These are phyloP conservation scores for Phytopythium cucurbitacearum DNA, from an alignment of 352 stramenopile genomes.

Conservation along the genomic window DNA sequence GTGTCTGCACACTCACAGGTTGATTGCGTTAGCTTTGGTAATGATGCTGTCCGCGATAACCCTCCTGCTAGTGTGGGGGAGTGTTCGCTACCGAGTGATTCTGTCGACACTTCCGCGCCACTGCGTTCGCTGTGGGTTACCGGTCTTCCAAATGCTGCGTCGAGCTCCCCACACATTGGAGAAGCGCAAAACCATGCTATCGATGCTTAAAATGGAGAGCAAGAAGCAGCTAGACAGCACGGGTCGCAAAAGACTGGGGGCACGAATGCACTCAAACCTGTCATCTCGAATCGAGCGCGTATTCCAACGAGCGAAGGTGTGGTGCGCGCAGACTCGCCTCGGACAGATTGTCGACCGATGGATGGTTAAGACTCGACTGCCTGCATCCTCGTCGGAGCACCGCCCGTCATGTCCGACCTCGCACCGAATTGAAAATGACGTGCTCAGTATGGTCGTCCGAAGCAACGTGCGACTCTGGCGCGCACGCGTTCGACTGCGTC, in stretches of 20 bases:
- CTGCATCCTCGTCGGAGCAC: slow-evolving; percentile 41
- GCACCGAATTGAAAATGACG: slow-evolving; percentile 41
- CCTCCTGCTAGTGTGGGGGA: slow-evolving; percentile 41
- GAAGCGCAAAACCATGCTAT: slow-evolving; percentile 30
- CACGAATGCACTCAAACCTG: slow-evolving; percentile 22
- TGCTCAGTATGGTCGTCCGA: slow-evolving; percentile 55
- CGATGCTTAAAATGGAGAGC: slow-evolving; percentile 37
- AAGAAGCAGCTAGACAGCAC: slow-evolving; percentile 12
- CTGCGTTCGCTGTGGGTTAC: slow-evolving; percentile 51
- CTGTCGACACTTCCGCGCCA: slow-evolving; percentile 50
- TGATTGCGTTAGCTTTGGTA: slow-evolving; percentile 27
- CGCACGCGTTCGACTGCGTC: slow-evolving; percentile 55
- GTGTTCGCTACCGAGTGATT: slow-evolving; percentile 52
- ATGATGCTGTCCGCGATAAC: slow-evolving; percentile 26
- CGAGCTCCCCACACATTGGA: slow-evolving; percentile 21
- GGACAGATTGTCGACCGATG: slow-evolving; percentile 19
- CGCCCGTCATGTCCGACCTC: slow-evolving; percentile 43
- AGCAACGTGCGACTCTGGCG: slow-evolving; percentile 72
- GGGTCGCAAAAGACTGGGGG: slow-evolving; percentile 12
- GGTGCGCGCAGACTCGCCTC: slow-evolving; percentile 13
- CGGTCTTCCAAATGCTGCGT: slow-evolving; percentile 44
- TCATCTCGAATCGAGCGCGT: slow-evolving; percentile 5
- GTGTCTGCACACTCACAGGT: background rate
- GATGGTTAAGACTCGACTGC: slow-evolving; percentile 19
- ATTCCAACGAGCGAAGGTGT: slow-evolving; percentile 8